Conservation (phyloP, 1,284 basidiomycete genomes). For the Volvariella volvacea region DNA sequence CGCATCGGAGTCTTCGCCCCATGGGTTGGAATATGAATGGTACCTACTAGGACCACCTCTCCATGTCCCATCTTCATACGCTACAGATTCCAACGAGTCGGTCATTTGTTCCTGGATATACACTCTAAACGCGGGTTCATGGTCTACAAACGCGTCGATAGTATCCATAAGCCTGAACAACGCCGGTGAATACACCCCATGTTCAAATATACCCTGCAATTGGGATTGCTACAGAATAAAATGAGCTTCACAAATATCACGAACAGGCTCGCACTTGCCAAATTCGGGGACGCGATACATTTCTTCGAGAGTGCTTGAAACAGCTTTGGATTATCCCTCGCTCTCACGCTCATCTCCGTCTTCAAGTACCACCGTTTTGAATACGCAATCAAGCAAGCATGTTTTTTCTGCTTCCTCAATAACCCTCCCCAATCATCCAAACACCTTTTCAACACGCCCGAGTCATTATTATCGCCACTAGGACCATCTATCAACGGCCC, state of each 20-base stretch:
- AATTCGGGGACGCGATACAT: not conserved
- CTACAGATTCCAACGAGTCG: too few relatives aligned
- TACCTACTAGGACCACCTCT: constrained; percentile 12
- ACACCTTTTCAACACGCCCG: constrained; percentile 9
- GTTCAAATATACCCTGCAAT: constrained; percentile 1
- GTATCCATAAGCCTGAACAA: constrained; percentile 26
- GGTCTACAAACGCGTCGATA: constrained; percentile 32
- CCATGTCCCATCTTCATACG: too few relatives aligned
- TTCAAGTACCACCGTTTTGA: constrained; percentile 30
- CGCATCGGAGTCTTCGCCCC: too few relatives aligned
- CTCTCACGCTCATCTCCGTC: not conserved
- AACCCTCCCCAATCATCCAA: constrained; percentile 31
- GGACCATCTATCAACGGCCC: constrained; percentile 31
- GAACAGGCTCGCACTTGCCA: not conserved
- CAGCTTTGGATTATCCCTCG: not conserved
- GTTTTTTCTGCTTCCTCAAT: constrained; percentile 25
- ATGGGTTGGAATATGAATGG: too few relatives aligned
- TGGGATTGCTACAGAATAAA: constrained; percentile 2
- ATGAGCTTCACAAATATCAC: not conserved
- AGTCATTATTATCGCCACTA: constrained; percentile 10
- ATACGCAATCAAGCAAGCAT: constrained; percentile 28
- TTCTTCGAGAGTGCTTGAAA: not conserved
- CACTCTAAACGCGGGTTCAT: constrained; percentile 26
- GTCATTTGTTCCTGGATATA: constrained; percentile 23
- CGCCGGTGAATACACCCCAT: constrained; percentile 22